Evolutionary conservation across 2,329 filamentous ascomycete species (phyloP).

Genomic region (Coniochaeta prunicola): DNA sequence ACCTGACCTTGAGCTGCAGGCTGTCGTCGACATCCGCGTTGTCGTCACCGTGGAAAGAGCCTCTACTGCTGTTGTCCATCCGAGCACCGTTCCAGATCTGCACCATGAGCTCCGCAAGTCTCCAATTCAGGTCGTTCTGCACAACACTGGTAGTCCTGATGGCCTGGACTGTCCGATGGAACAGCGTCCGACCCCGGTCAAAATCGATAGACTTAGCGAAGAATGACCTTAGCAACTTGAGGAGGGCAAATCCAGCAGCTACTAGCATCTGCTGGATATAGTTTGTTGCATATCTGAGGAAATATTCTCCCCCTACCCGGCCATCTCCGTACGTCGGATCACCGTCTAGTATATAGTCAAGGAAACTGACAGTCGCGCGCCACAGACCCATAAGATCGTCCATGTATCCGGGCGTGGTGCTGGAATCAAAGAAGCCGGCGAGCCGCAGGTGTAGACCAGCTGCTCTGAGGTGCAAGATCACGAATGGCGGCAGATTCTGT

Average conservation of each 20-base stretch:
- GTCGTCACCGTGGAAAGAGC: conserved; percentile 36
- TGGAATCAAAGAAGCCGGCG: conserved; percentile 75
- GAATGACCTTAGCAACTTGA: conserved; percentile 72
- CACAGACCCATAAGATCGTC: conserved; percentile 71
- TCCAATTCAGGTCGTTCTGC: conserved; percentile 72
- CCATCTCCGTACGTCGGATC: conserved; percentile 30
- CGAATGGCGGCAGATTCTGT: conserved; percentile 48
- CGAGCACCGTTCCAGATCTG: conserved; percentile 76
- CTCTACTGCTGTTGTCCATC: conserved; percentile 38
- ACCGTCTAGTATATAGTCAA: conserved; percentile 56
- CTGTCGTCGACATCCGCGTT: conserved; percentile 56
- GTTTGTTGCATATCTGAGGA: conserved; percentile 61
- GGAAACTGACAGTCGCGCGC: conserved; percentile 61
- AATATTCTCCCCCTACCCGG: conserved; percentile 36
- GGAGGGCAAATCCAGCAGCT: conserved; percentile 68
- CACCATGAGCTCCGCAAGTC: conserved; percentile 76
- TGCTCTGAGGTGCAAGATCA: conserved; percentile 62
- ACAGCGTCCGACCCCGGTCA: conserved; percentile 58
- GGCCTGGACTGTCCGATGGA: conserved; percentile 62
- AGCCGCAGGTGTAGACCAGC: conserved; percentile 69
- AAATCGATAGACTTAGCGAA: conserved; percentile 68
- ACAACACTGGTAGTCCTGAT: conserved; percentile 68
- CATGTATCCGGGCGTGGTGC: conserved; percentile 62
- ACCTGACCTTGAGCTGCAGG: conserved; percentile 74
- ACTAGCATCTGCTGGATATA: conserved; percentile 82